These are phyloP conservation scores for Cryptococcus sp. DNA, from an alignment of 1,284 basidiomycete species.

Conservation along the genomic window DNA sequence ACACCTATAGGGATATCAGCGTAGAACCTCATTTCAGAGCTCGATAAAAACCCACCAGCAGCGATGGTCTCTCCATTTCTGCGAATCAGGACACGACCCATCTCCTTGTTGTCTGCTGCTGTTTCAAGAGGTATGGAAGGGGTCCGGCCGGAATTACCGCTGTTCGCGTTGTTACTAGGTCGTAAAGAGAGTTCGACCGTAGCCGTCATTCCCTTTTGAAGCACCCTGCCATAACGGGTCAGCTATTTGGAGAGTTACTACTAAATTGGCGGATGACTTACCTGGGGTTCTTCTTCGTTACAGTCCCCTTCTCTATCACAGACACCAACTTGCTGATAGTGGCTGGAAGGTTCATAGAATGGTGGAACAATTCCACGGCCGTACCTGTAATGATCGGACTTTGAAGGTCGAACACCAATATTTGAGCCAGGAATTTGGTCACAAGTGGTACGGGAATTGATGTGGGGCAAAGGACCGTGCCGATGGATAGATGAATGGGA, in stretches of 20 bases:
- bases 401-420: slow-evolving; percentile 91
- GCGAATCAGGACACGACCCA: slow-evolving; percentile 87
- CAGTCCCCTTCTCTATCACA: slow-evolving; percentile 76
- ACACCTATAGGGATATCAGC: slow-evolving; percentile 10
- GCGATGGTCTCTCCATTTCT: slow-evolving; percentile 91
- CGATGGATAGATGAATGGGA: slow-evolving; percentile 80
- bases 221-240: slow-evolving; percentile 60
- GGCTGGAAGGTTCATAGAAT: slow-evolving; percentile 88
- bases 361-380: slow-evolving; percentile 90
- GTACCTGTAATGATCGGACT: slow-evolving; percentile 86
- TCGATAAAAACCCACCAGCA: slow-evolving; percentile 63
- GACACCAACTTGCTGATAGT: slow-evolving; percentile 77
- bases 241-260: not conserved
- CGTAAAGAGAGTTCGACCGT: slow-evolving; percentile 80
- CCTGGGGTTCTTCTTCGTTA: slow-evolving; percentile 80
- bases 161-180: slow-evolving; percentile 43
- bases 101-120: slow-evolving; percentile 89
- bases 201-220: slow-evolving; percentile 79
- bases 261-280: slow-evolving; percentile 40
- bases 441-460: slow-evolving; percentile 70
- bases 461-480: slow-evolving; percentile 82
- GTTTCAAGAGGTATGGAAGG: slow-evolving; percentile 80
- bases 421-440: slow-evolving; percentile 75
- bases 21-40: too few relatives aligned
- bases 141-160: slow-evolving; percentile 56